Base-by-base conservation (phyloP, 1,284 basidiomycete species). In the Trichosporon sp. region DNA sequence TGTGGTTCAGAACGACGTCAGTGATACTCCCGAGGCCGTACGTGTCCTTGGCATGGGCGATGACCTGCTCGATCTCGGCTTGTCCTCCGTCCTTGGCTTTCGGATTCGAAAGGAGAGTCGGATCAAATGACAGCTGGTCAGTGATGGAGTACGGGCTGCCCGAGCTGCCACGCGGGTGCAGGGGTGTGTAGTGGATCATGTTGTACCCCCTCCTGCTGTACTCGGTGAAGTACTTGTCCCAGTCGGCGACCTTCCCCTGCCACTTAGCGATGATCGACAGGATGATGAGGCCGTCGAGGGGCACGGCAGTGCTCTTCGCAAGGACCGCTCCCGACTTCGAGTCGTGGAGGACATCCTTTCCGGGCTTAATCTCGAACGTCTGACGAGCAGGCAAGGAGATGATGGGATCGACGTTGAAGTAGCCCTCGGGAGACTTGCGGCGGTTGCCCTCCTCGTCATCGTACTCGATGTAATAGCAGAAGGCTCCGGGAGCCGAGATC, bases 1-100 rank as follows among this genome's bases (percentile, higher is more conserved):
- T 97, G 78, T 98, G 95, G 80, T 98, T 98, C 70, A 96, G 87
- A 18, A 98, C 95, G 58, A 98, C 91, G 79, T 98, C 95, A 0
- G 93, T 97, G 75, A 98, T 81, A 76, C 89, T 91, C 70, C 96
- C 85, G 42, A 98, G 85, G 1, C 95, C 95, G 75, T 91, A 95
- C 80, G 95, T 89, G 58, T 93, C 88, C 76, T 87, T 88, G 3
- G 93, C 92, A 18, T 88, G 75, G n/a, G 88, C 84, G 73, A 90
- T 86, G 25, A 93, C 84, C 72, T 86, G 84, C 64, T 81, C 75
- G 42, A 84, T 88, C 76, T 84, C 79, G 56, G 74, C 70, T n/a
- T 77, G 47, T 5, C 83, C 83, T 11, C 86, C 88, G 66, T 89
- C 87, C 73, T 85, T 83, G 2, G 88, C 83, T 44, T 83, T 81